phyloP scores from a whole-genome alignment of 2,329 filamentous ascomycete genomes.

The Acephala macrosclerotiorum region DNA sequence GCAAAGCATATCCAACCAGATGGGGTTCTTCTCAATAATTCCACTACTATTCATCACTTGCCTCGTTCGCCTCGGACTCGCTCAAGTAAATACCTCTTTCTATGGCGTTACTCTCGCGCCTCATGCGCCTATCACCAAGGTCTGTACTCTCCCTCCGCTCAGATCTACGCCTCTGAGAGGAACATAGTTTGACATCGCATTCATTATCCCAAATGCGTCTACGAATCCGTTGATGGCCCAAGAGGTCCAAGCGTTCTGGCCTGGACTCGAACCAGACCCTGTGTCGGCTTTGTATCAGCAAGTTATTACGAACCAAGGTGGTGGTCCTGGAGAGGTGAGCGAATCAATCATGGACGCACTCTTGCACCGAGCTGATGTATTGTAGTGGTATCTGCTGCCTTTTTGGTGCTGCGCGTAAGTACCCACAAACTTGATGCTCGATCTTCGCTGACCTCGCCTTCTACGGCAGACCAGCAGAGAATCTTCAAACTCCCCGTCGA shows the following conservation, averaged over 20 bases:
- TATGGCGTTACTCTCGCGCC: background rate
- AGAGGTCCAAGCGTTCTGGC: conserved; percentile 59
- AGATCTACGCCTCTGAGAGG: background rate
- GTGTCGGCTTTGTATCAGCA: conserved; percentile 27
- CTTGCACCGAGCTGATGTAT: background rate
- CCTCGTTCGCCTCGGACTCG: background rate
- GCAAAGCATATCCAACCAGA: background rate
- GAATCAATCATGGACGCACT: background rate
- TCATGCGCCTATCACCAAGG: background rate
- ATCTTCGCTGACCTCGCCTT: conserved; percentile 15
- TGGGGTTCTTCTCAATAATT: background rate
- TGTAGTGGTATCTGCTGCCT: conserved; percentile 29
- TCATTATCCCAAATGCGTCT: conserved; percentile 27
- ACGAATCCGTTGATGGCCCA: conserved; percentile 46
- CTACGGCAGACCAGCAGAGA: conserved; percentile 17
- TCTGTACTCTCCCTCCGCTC: background rate
- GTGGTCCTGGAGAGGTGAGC: conserved; percentile 12
- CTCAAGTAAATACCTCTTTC: background rate
- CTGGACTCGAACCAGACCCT: conserved; percentile 46
- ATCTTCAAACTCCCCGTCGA: background rate
- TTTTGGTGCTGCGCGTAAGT: conserved; percentile 31
- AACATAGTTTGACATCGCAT: conserved; percentile 31
- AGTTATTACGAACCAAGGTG: conserved; percentile 32
- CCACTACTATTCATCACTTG: background rate
- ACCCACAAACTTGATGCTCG: background rate